Percentiles rank a stretch among this genome's conserved stretches.
phyloP scores from a whole-genome alignment of 169 alveolate species.

The Eimeria necatrix region DNA sequence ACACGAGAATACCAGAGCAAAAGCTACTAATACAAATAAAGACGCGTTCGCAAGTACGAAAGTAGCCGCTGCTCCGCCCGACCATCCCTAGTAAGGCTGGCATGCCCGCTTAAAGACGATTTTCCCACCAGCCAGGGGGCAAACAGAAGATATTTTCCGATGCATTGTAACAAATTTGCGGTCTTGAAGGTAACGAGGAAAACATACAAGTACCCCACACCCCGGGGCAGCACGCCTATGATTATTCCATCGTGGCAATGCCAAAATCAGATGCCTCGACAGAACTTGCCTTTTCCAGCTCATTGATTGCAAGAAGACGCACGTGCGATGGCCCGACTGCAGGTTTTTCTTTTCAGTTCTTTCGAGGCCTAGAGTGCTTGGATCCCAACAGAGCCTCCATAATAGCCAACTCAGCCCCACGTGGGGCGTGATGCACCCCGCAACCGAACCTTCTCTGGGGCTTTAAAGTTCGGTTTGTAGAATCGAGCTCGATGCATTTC shows the following conservation, averaged over 20 bases:
- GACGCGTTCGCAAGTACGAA: too few species aligned
- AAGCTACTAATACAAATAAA: too few species aligned
- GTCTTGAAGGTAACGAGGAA: background rate
- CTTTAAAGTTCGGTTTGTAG: background rate
- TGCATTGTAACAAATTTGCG: background rate
- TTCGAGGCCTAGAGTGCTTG: background rate
- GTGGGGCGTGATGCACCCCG: constrained; percentile 76
- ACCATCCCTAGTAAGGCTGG: background rate
- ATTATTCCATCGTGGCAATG: background rate
- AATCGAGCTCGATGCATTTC: too few species aligned
- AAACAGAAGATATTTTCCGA: background rate
- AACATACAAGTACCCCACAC: constrained; percentile 74
- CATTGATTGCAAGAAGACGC: constrained; percentile 75
- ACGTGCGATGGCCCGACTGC: constrained; percentile 72
- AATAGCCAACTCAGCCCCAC: constrained; percentile 62
- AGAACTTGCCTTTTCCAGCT: constrained; percentile 73
- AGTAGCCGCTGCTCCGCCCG: background rate
- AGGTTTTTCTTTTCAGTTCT: background rate
- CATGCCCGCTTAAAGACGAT: background rate
- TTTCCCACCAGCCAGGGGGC: background rate
- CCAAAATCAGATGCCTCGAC: background rate
- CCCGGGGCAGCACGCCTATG: background rate
- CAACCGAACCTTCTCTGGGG: constrained; percentile 63
- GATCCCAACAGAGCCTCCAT: background rate
- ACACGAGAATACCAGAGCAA: too few species aligned